phyloP scores from a whole-genome alignment of 495 filamentous ascomycete genomes.

The Daldinia decipiens region DNA sequence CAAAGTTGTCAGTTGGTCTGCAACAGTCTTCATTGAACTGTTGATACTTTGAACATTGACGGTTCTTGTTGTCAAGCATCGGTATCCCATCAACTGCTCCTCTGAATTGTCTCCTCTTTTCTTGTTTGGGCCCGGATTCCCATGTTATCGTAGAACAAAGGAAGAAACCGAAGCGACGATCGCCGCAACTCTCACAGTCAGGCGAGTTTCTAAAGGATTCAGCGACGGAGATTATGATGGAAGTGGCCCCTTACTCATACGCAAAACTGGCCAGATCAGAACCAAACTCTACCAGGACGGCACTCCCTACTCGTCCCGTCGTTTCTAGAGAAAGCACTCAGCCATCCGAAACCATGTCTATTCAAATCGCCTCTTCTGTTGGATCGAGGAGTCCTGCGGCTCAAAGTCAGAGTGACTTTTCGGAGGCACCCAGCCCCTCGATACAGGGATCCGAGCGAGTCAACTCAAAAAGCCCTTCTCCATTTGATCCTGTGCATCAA shows the following conservation, averaged over 20 bases:
- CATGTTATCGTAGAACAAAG: constrained; percentile 30
- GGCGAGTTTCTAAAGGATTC: constrained; percentile 11
- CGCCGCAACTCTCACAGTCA: constrained; percentile 14
- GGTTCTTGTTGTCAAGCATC: constrained; percentile 21
- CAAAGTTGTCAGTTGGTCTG: constrained; percentile 19
- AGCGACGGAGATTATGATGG: constrained; percentile 39
- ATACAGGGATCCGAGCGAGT: constrained; percentile 46
- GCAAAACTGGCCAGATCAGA: constrained; percentile 39
- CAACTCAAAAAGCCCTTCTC: constrained; percentile 48
- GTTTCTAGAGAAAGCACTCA: constrained; percentile 42
- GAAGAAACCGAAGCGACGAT: constrained; percentile 21
- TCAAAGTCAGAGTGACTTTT: constrained; percentile 44
- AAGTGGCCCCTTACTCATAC: constrained; percentile 39
- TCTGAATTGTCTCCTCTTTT: constrained; percentile 1
- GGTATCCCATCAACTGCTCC: constrained; percentile 14
- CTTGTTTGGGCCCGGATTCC: constrained; percentile 2
- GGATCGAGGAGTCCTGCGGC: constrained; percentile 45
- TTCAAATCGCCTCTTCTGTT: constrained; percentile 39
- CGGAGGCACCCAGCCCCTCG: constrained; percentile 45
- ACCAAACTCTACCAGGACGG: constrained; percentile 40
- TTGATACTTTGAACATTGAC: constrained; percentile 26
- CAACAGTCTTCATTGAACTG: constrained; percentile 14
- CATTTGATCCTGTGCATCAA: constrained; percentile 44
- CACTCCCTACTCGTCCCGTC: constrained; percentile 46
- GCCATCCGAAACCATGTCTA: constrained; percentile 40